Evolutionary conservation across 2,329 filamentous ascomycete genomes (phyloP).

Genomic region (Fusarium papillatum): DNA sequence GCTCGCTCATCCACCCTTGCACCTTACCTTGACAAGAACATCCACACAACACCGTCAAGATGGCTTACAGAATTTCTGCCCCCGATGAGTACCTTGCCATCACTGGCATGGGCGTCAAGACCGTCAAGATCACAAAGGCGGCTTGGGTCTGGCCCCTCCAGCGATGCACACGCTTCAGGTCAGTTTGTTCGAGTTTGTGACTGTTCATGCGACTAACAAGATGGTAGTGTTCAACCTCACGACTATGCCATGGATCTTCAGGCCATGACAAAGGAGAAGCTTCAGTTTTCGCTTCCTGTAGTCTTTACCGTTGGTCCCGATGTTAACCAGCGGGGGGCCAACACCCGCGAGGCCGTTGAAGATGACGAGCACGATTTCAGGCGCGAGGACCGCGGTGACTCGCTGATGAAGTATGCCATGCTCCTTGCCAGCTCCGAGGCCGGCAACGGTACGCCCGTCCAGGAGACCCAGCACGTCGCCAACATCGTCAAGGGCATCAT

Average conservation of each 20-base stretch:
- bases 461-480: slow-evolving; percentile 73
- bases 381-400: slow-evolving; percentile 68
- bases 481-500: slow-evolving; percentile 93
- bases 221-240: slow-evolving; percentile 74
- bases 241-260: slow-evolving; percentile 88
- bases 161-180: slow-evolving; percentile 67
- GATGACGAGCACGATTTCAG: slow-evolving; percentile 37
- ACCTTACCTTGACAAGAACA: not conserved
- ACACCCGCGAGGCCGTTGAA: slow-evolving; percentile 44
- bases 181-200: not conserved
- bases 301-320: slow-evolving; percentile 90
- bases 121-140: slow-evolving; percentile 84
- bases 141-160: slow-evolving; percentile 80
- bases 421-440: slow-evolving; percentile 76
- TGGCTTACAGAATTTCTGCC: slow-evolving; percentile 77
- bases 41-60: slow-evolving; percentile 40
- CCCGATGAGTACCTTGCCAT: slow-evolving; percentile 91
- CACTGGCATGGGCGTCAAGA: slow-evolving; percentile 82
- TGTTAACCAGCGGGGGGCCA: slow-evolving; percentile 70
- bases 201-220: slow-evolving; percentile 6
- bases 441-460: slow-evolving; percentile 48
- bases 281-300: slow-evolving; percentile 85
- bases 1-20: not conserved
- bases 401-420: slow-evolving; percentile 86
- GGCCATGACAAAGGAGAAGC: slow-evolving; percentile 91